Conservation (phyloP, 2,329 filamentous ascomycete genomes). For the Fusarium sarcochroum region DNA sequence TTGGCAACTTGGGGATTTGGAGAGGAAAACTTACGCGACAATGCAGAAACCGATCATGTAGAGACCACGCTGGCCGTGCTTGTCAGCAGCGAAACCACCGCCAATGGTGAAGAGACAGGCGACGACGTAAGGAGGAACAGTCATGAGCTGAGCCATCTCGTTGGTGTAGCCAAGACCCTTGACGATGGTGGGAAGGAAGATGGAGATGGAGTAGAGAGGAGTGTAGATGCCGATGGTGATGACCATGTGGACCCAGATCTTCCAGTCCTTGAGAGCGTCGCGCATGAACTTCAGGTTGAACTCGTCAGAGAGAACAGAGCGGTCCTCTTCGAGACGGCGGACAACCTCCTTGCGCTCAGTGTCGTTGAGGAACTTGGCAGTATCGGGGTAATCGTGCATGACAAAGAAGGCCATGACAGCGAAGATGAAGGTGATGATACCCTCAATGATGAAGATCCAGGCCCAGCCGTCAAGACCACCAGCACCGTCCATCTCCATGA, state of each 20-base stretch:
- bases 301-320: constrained; percentile 66
- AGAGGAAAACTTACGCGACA: constrained; percentile 50
- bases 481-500: constrained; percentile 69
- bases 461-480: constrained; percentile 74
- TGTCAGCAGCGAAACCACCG: constrained; percentile 61
- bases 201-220: constrained; percentile 56
- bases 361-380: constrained; percentile 63
- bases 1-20: constrained; percentile 18
- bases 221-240: constrained; percentile 72
- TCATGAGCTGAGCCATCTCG: constrained; percentile 56
- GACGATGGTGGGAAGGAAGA: constrained; percentile 57
- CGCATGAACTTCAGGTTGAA: constrained; percentile 68
- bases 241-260: constrained; percentile 68
- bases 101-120: constrained; percentile 55
- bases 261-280: constrained; percentile 72
- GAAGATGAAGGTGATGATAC: constrained; percentile 63
- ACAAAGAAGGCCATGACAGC: constrained; percentile 62
- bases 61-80: constrained; percentile 54
- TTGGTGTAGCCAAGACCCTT: constrained; percentile 55
- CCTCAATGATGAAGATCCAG: constrained; percentile 85
- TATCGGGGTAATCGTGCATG: constrained; percentile 72
- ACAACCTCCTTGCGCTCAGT: constrained; percentile 61
- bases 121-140: constrained; percentile 56
- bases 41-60: constrained; percentile 57
- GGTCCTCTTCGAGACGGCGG: constrained; percentile 59